Evolutionary conservation across 352 stramenopile genomes (phyloP).

Genomic region (Pythium plurisporium): DNA sequence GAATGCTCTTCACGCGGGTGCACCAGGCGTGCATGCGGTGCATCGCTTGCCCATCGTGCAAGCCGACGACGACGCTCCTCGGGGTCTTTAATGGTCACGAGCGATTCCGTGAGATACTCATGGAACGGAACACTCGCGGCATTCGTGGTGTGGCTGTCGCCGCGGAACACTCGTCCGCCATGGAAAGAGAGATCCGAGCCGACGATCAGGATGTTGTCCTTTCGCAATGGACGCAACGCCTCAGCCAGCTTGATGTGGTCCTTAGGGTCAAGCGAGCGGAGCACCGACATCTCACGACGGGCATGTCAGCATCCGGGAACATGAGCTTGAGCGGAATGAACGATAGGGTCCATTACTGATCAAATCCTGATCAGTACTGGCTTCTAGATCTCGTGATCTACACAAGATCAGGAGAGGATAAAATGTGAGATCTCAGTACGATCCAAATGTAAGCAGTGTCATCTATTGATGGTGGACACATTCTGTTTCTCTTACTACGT

Average conservation of each 20-base stretch:
- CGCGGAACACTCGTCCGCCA: constrained; percentile 5
- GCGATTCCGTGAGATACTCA: constrained; percentile 12
- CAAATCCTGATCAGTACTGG: too few relatives aligned
- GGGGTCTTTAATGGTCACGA: constrained; percentile 12
- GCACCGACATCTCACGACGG: constrained; percentile 81
- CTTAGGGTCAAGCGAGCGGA: constrained; percentile 41
- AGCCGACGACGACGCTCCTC: constrained; percentile 20
- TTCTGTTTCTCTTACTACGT: too few relatives aligned
- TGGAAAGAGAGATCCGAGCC: constrained; percentile 53
- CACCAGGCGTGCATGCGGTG: constrained; percentile 26
- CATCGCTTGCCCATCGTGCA: constrained; percentile 32
- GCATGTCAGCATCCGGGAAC: constrained; percentile 82
- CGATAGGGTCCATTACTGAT: too few relatives aligned
- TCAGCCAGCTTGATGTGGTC: constrained; percentile 67
- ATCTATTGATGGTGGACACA: too few relatives aligned
- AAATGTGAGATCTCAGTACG: too few relatives aligned
- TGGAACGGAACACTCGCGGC: constrained; percentile 14
- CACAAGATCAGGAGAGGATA: too few relatives aligned
- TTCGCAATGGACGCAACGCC: constrained; percentile 50
- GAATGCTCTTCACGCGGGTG: constrained; percentile 47
- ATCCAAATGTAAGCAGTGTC: too few relatives aligned
- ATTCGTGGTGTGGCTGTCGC: constrained; percentile 2
- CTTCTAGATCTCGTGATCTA: too few relatives aligned
- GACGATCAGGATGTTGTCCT: constrained; percentile 79
- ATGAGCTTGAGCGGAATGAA: constrained; percentile 91